Evolutionary conservation across 2,329 filamentous ascomycete genomes (phyloP).

Genomic region (Colletotrichum sansevieriae): DNA sequence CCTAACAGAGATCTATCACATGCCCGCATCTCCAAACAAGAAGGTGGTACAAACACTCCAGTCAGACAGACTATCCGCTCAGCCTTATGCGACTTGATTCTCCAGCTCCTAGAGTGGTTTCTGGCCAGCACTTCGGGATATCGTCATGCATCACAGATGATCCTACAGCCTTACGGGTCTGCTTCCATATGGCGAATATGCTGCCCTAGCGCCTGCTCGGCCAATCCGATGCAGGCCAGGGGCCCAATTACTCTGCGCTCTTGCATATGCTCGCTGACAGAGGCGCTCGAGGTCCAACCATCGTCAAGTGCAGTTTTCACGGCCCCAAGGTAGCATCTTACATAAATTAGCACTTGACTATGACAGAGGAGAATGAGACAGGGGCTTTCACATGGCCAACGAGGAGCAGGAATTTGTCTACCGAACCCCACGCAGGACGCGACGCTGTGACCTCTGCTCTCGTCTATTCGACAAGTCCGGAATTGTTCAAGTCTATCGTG

Average conservation of each 20-base stretch:
- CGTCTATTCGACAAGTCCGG: background rate
- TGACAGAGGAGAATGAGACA: conserved; percentile 14
- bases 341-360: background rate
- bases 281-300: background rate
- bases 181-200: background rate
- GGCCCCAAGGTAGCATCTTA: background rate
- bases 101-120: background rate
- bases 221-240: conserved; percentile 14
- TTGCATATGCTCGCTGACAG: background rate
- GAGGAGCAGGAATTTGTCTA: background rate
- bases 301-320: background rate
- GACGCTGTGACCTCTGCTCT: conserved; percentile 3
- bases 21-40: conserved; percentile 8
- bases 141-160: background rate
- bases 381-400: conserved; percentile 14
- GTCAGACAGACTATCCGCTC: background rate
- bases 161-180: conserved; percentile 9
- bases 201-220: conserved; percentile 22
- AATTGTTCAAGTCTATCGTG: background rate
- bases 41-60: background rate
- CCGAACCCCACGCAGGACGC: conserved; percentile 19
- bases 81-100: background rate
- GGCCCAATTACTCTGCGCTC: background rate
- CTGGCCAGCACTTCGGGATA: background rate
- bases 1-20: background rate